phyloP scores from a whole-genome alignment of 805 yeast genomes.

The Saccharomycopsis babjevae region DNA sequence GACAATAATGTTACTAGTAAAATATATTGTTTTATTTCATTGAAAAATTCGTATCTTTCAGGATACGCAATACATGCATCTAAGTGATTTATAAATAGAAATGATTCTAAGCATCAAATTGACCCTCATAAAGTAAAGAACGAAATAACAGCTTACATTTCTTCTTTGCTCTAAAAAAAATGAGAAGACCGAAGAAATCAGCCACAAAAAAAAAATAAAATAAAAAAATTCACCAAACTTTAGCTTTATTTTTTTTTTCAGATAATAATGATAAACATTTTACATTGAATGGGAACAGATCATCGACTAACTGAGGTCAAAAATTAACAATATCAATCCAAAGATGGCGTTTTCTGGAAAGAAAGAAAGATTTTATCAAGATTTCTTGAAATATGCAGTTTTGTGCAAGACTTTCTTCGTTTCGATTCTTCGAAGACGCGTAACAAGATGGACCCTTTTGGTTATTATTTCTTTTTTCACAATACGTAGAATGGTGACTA shows the following conservation, averaged over 20 bases:
- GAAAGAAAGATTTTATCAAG: not conserved
- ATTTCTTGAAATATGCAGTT: not conserved
- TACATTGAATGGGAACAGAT: not conserved
- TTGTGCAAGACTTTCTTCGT: not conserved
- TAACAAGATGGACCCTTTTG: not conserved
- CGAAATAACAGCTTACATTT: not conserved
- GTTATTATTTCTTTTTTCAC: not conserved
- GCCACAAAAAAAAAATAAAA: not conserved
- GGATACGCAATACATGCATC: not conserved
- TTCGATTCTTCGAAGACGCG: constrained; percentile 2
- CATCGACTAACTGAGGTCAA: not conserved
- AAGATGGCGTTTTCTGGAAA: not conserved
- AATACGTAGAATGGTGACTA: not conserved
- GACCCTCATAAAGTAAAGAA: not conserved
- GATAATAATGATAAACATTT: not conserved
- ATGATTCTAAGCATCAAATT: not conserved
- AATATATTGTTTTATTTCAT: no score
- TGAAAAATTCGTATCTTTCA: not conserved
- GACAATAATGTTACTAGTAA: no score
- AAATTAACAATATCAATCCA: not conserved
- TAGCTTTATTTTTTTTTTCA: not conserved
- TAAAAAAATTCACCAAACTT: not conserved
- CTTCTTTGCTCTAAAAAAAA: constrained; percentile 1
- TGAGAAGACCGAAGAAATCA: not conserved
- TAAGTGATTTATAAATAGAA: not conserved